These are phyloP conservation scores for Pichia terricola DNA, from an alignment of 1,139 yeast genomes.

Conservation along the genomic window DNA sequence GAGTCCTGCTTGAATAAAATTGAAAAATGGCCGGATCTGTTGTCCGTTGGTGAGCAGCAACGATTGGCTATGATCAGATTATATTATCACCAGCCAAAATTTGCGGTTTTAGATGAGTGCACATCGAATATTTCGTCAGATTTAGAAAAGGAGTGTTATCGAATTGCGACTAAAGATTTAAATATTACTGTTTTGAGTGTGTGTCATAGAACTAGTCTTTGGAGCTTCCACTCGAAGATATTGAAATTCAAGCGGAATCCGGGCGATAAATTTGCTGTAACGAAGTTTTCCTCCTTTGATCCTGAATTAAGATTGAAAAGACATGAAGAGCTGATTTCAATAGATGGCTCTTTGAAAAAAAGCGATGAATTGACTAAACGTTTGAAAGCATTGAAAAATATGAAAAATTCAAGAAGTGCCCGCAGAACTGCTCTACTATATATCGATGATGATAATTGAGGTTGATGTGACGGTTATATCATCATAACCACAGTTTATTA, in stretches of 20 bases:
- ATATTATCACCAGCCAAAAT: conserved; percentile 83
- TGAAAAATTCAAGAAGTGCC: conserved; percentile 12
- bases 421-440: conserved; percentile 15
- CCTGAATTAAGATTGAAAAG: conserved; percentile 22
- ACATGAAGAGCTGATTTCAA: conserved; percentile 23
- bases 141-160: conserved; percentile 84
- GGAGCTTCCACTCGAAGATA: conserved; percentile 84
- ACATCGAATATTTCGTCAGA: conserved; percentile 90
- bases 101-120: conserved; percentile 92
- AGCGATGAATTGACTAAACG: conserved; percentile 19
- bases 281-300: conserved; percentile 22
- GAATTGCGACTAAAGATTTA: conserved; percentile 61
- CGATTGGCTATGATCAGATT: conserved; percentile 88
- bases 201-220: conserved; percentile 83
- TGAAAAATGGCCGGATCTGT: conserved; percentile 82
- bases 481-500: too few relatives aligned
- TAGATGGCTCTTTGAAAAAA: conserved; percentile 22
- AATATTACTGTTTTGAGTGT: conserved; percentile 84
- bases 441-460: conserved; percentile 14
- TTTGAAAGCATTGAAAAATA: conserved; percentile 18
- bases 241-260: conserved; percentile 43
- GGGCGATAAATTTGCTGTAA: too few relatives aligned
- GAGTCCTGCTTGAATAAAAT: conserved; percentile 41
- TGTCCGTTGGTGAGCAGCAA: conserved; percentile 89
- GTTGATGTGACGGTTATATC: background rate